Percentiles rank a stretch among this genome's conserved stretches.
Evolutionary conservation across 768 basidiomycete genomes (phyloP).

Genomic region (Auriscalpium vulgare): DNA sequence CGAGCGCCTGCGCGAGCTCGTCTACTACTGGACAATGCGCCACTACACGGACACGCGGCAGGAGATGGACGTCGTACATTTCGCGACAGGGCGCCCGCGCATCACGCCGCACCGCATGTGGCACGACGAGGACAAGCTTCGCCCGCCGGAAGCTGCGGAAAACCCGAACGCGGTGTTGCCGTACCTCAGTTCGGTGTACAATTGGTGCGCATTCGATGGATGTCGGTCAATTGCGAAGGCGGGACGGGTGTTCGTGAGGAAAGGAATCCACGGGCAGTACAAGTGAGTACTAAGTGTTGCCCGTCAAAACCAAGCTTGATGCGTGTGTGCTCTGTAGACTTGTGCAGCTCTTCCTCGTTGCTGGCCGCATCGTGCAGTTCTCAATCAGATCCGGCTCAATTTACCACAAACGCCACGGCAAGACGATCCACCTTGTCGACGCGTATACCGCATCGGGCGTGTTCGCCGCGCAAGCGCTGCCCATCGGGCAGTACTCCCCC

Average conservation of each 20-base stretch:
- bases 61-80: constrained; percentile 73
- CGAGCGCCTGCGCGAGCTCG: constrained; percentile 56
- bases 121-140: constrained; percentile 29
- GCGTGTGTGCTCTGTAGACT: constrained; percentile 32
- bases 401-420: constrained; percentile 48
- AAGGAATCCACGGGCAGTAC: constrained; percentile 69
- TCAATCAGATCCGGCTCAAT: constrained; percentile 50
- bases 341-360: constrained; percentile 64
- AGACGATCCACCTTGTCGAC: constrained; percentile 56
- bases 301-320: neutral
- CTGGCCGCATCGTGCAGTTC: constrained; percentile 70
- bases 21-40: constrained; percentile 72
- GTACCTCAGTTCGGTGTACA: constrained; percentile 60
- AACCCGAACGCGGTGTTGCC: constrained; percentile 48
- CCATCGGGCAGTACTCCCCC: constrained; percentile 54
- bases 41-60: constrained; percentile 68
- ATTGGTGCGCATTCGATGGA: constrained; percentile 79
- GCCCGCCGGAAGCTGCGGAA: constrained; percentile 40
- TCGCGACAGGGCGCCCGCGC: constrained; percentile 39
- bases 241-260: constrained; percentile 66
- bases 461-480: constrained; percentile 60
- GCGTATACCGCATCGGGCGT: constrained; percentile 86
- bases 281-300: constrained; percentile 40
- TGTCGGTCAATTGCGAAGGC: constrained; percentile 70
- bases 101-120: constrained; percentile 49